Conservation (phyloP, 2,329 filamentous ascomycete species). For the Grosmannia serpens region DNA sequence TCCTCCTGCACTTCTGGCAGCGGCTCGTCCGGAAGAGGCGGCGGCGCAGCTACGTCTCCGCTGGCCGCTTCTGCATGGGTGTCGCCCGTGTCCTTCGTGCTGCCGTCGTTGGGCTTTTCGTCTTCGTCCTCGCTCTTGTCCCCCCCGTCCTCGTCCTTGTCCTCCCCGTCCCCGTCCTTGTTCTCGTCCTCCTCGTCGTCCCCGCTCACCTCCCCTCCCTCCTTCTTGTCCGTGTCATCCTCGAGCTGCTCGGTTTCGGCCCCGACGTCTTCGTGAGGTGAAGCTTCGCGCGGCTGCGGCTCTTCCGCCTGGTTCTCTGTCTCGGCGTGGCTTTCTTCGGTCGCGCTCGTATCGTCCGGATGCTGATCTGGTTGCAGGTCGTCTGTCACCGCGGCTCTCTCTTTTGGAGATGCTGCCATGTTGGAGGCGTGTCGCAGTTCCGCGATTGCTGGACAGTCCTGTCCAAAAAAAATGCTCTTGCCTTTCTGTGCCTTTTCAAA, state of each 20-base stretch:
- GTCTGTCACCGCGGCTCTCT: neutral
- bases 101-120: neutral
- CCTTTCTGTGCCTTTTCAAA: neutral
- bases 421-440: neutral
- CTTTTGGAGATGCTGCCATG: slow-evolving; percentile 2
- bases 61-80: neutral
- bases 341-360: neutral
- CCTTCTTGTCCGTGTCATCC: neutral
- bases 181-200: neutral
- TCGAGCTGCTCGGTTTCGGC: neutral
- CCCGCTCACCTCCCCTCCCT: neutral
- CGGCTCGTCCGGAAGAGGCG: slow-evolving; percentile 29
- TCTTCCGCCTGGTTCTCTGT: neutral
- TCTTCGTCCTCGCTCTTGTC: neutral
- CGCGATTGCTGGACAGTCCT: neutral
- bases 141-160: neutral
- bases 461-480: too few relatives aligned
- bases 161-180: neutral
- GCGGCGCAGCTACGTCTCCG: slow-evolving; percentile 8
- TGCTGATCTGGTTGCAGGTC: neutral
- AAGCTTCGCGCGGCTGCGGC: neutral
- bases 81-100: neutral
- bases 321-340: neutral
- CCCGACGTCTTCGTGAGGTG: neutral
- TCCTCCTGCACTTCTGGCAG: slow-evolving; percentile 39